Percentiles rank a stretch among this genome's conserved stretches.
Conservation (phyloP, 2,329 filamentous ascomycete species). For the Fusarium austroafricanum region DNA sequence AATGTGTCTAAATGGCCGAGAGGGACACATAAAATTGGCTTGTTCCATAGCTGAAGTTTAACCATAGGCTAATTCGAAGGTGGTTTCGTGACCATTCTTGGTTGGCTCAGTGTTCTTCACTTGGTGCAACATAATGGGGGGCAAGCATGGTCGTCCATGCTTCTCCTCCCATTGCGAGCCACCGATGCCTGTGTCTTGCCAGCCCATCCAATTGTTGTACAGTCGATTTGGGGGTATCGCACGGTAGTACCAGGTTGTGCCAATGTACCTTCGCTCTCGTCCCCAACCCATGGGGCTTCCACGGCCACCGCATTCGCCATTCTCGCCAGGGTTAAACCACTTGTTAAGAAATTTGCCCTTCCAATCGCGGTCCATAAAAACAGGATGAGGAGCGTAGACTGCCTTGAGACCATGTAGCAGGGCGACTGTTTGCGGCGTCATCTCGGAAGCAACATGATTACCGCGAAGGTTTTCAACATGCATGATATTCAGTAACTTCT, state of each 20-base stretch:
- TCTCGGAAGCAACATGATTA: constrained; percentile 82
- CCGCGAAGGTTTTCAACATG: constrained; percentile 79
- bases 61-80: constrained; percentile 54
- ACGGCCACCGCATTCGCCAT: constrained; percentile 64
- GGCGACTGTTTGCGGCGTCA: constrained; percentile 79
- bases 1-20: background rate
- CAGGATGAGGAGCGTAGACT: constrained; percentile 80
- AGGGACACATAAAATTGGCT: background rate
- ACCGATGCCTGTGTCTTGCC: constrained; percentile 65
- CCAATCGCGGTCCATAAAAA: constrained; percentile 84
- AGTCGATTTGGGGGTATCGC: constrained; percentile 67
- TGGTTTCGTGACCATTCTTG: constrained; percentile 55
- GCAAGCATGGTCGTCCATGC: constrained; percentile 68
- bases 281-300: constrained; percentile 71
- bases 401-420: constrained; percentile 83
- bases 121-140: constrained; percentile 69
- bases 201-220: constrained; percentile 74
- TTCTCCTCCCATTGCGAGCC: constrained; percentile 66
- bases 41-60: constrained; percentile 38
- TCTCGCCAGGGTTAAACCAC: constrained; percentile 70
- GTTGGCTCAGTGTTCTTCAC: constrained; percentile 69
- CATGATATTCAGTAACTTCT: constrained; percentile 78
- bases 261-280: constrained; percentile 66
- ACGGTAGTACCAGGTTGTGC: constrained; percentile 71
- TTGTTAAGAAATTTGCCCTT: constrained; percentile 62